phyloP scores from a whole-genome alignment of 140 eudicot genomes.

The Bidens hawaiensis region DNA sequence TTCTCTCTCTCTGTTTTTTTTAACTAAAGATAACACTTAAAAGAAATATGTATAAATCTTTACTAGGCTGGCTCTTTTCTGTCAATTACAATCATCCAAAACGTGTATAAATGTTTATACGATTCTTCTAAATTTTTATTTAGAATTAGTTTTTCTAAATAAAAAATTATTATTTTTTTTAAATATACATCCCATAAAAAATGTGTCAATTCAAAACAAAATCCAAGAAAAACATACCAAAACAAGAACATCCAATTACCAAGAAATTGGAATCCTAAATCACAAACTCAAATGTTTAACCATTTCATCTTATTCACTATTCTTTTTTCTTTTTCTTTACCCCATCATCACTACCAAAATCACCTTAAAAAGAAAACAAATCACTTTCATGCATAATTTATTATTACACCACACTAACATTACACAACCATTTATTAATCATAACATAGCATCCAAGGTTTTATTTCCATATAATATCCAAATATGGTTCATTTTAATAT shows the following conservation, averaged over 20 bases:
- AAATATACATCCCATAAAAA: neutral
- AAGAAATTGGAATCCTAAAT: constrained; percentile 18
- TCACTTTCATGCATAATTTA: neutral
- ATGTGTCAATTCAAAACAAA: constrained; percentile 2
- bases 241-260: constrained; percentile 24
- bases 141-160: no score
- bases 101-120: no score
- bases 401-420: neutral
- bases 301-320: constrained; percentile 6
- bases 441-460: constrained; percentile 19
- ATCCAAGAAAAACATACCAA: constrained; percentile 15
- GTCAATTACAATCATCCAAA: no score
- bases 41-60: no score
- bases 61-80: no score
- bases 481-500: no score
- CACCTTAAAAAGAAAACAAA: constrained; percentile 1
- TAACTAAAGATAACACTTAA: no score
- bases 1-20: no score
- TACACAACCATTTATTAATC: neutral
- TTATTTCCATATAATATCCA: neutral
- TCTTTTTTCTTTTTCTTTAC: neutral
- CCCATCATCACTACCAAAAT: constrained; percentile 9
- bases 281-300: constrained; percentile 15
- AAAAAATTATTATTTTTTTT: no score
- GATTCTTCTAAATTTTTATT: no score